Evolutionary conservation across 2,329 filamentous ascomycete species (phyloP), one percentile per base, ranked within the genome.

Genomic region (Calonectria naviculata): DNA sequence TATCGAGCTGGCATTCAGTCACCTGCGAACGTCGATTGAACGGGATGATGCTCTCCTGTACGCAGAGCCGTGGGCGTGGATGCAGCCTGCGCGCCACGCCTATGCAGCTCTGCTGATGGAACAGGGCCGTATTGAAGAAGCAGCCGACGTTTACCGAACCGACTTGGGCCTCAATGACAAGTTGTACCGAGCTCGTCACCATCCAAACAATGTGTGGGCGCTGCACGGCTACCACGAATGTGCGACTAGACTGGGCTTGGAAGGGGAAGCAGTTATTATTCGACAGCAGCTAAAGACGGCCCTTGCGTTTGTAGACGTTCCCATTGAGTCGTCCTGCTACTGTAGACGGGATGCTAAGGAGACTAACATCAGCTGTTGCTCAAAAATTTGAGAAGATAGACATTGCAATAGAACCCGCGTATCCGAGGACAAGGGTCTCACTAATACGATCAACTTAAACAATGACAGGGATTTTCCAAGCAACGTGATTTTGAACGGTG

Each of bases 41-140:
- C 84, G 89, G 8, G 90, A 93, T 67, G 91, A 93, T 72, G 80
- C 79, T 0, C 84, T 94, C n/a, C 88, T 88, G 0, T 94, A 93
- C 71, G 89, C 91, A 29, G 93, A 94, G 79, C 93, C 93, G 0
- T 94, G 92, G 92, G 90, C 90, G 0, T 94, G 92, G 92, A 93
- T 94, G 92, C 91, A 93, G 75, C 92, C 92, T 0, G 88, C 90
- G 0, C 85, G 92, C 3, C 92, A 94, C 80, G 92, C 92, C 0
- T 91, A 91, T 63, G 92, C 90, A 1, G 92, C 92, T 1, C 83
- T 94, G 7, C 80, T 93, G 36, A 84, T 93, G 47, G 92, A 94
- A 76, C 91, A 92, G 77, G 89, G 87, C 0, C 84, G 83, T 7
- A 83, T 89, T 0, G 86, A 87, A 34, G 84, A 91, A 63, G 90